Evolutionary conservation across 1,284 basidiomycete species (phyloP), one percentile per base, ranked within the genome.

Genomic region (Boletus sp.): DNA sequence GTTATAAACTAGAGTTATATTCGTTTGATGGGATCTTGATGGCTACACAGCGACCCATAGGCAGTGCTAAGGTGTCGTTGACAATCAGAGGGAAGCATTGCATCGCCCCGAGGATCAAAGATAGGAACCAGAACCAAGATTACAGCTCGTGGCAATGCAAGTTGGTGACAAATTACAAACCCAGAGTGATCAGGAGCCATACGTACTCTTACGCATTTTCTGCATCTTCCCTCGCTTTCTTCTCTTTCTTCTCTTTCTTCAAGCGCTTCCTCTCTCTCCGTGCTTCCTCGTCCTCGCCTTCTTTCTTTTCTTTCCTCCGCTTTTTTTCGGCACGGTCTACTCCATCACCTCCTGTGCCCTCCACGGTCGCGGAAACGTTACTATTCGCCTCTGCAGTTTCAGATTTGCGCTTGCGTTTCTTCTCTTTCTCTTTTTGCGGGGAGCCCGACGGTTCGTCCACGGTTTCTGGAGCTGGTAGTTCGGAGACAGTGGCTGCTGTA

Each of bases 171-270:
- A 17, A 38, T 19, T 42, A 42, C 44, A 39, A 22, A 14, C 8
- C 41, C 19, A 14, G 25, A 33, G 37, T 25, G 25, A 34, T 48
- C 44, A 25, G 26, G 17, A n/a, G 17, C 2, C 8, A 22, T 20
- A 17, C 33, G n/a, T 53, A 43, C 33, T 27, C 41, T 39, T 46
- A 59, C 13, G 33, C 53, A 12, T 51, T 54, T 52, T 51, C 73
- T 46, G 69, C 73, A 5, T 67, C 74, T 37, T 77, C 74, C 51
- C 71, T 75, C 45, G 76, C 80, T 62, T 82, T 83, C 70, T 82
- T 85, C 45, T 76, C 80, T 62, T 82, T 83, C 70, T 82, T 85
- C 69, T 88, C 85, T 64, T 86, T 84, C 65, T 78, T 84, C 59
- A 81, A 67, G 46, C 77, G 74, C 57, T 81, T 84, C 51, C 73